These are phyloP conservation scores for Suillus subalutaceus DNA, from an alignment of 768 basidiomycete species.

Conservation along the genomic window DNA sequence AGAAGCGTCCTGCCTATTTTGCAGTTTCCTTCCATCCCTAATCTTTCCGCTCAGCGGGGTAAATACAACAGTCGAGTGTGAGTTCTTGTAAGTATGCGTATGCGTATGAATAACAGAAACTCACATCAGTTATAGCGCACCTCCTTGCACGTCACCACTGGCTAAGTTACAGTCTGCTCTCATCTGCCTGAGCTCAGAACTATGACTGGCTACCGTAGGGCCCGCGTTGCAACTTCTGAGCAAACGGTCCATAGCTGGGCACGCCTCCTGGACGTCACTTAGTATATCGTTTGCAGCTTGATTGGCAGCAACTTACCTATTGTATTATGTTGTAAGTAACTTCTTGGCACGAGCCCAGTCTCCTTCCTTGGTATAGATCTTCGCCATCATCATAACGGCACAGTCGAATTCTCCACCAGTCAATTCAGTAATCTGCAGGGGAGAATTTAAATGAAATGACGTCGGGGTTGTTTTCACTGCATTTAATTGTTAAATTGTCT, in stretches of 20 bases:
- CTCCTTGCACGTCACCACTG: slow-evolving; percentile 80
- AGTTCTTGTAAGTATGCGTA: slow-evolving; percentile 5
- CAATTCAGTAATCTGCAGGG: slow-evolving; percentile 36
- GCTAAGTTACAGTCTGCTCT: slow-evolving; percentile 80
- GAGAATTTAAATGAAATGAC: too few species aligned
- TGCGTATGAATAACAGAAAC: slow-evolving; percentile 27
- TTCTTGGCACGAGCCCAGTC: slow-evolving; percentile 64
- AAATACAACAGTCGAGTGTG: slow-evolving; percentile 77
- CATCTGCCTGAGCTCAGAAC: slow-evolving; percentile 64
- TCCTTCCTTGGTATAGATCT: slow-evolving; percentile 82
- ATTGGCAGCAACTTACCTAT: slow-evolving; percentile 52
- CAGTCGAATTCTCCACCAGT: slow-evolving; percentile 76
- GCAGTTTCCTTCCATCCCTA: too few species aligned
- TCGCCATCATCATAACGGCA: slow-evolving; percentile 86
- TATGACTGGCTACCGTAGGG: slow-evolving; percentile 74
- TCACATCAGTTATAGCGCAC: slow-evolving; percentile 82
- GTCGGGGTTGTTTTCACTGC: too few species aligned
- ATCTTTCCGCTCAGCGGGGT: slow-evolving; percentile 39
- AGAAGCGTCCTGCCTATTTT: too few species aligned
- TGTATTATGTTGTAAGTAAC: slow-evolving; percentile 56
- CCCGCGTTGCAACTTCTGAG: slow-evolving; percentile 72
- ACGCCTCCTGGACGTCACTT: slow-evolving; percentile 58
- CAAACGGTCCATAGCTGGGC: slow-evolving; percentile 81
- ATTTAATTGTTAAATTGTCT: too few species aligned
- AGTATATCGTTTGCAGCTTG: slow-evolving; percentile 56